Evolutionary conservation across 2,329 filamentous ascomycete species (phyloP), one percentile per base, ranked within the genome.

Genomic region (Tolypocladium ovalisporum): DNA sequence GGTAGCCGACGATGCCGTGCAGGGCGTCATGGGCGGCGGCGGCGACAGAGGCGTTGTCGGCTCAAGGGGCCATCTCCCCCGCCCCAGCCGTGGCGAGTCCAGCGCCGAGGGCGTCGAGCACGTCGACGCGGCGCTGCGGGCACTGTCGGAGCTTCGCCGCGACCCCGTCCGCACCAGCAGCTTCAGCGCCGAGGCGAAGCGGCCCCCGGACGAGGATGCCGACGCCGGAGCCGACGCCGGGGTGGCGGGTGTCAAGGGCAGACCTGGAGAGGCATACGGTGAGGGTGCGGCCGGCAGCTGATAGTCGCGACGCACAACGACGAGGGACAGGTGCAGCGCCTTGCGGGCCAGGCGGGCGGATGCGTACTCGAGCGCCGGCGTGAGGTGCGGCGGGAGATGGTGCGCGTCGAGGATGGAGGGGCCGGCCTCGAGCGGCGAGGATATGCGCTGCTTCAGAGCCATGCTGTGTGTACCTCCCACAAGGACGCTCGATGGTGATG

Each of bases 381-480:
- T 75, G 56, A 86, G 67, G 49, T 76, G 73, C n/a, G 76, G 69
- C 2, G 83, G 82, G n/a, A 86, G 74, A 58, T 79, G 77, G 61
- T 83, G 76, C 37, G 74, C 73, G 63, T 85, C 80, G 59, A 84
- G 77, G 56, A 86, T 73, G 24, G 83, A 85, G 47, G 74, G 72
- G 22, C 83, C 83, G 34, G 83, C 83, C 73, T 86, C 84, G 57
- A 87, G 76, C 17, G 84, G 83, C 54, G 81, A 79, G 1, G 83
- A 86, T 64, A 86, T 86, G 57, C 72, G 75, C 57, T 76, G 72
- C 70, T 83, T 86, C 65, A 80, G 73, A 42, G 74, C 66, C 75
- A 79, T 78, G 47, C 39, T 54, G 19, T 12, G 40, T 22, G n/a
- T n/a, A n/a, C n/a, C n/a, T n/a, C n/a, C n/a, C n/a, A n/a, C n/a